Conservation (phyloP, 345 rosid genomes). For the Iberis pinnata region DNA sequence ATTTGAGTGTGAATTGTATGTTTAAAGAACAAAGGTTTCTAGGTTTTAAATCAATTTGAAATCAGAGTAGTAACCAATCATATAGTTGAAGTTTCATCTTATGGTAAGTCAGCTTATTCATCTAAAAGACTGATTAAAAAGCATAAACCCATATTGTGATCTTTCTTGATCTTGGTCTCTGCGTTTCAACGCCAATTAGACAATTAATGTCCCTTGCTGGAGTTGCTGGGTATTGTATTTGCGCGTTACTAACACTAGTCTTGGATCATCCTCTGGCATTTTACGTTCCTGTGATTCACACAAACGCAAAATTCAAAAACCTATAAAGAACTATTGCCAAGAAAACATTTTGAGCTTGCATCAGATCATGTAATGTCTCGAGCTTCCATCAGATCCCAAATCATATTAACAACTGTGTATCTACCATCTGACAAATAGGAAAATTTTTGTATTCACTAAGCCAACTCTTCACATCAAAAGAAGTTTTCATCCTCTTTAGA, state of each 20-base stretch:
- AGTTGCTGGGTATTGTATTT: too few species aligned
- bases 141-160: too few species aligned
- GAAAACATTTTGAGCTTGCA: too few species aligned
- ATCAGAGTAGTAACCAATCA: neutral
- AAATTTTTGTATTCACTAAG: neutral
- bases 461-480: neutral
- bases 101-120: slow-evolving; percentile 12
- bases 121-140: too few species aligned
- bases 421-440: slow-evolving; percentile 59
- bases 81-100: slow-evolving; percentile 12
- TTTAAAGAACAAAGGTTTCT: slow-evolving; percentile 1
- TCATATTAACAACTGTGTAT: slow-evolving; percentile 67
- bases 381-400: slow-evolving; percentile 88
- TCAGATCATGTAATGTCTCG: slow-evolving; percentile 41
- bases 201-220: too few species aligned
- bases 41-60: slow-evolving; percentile 10
- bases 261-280: too few species aligned
- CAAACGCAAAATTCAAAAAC: too few species aligned
- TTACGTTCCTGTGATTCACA: too few species aligned
- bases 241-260: too few species aligned
- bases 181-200: neutral
- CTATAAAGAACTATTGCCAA: too few species aligned
- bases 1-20: neutral
- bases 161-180: neutral
- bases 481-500: neutral